Base-by-base conservation (phyloP, 495 filamentous ascomycete genomes). In the Jackrogersella minutella region DNA sequence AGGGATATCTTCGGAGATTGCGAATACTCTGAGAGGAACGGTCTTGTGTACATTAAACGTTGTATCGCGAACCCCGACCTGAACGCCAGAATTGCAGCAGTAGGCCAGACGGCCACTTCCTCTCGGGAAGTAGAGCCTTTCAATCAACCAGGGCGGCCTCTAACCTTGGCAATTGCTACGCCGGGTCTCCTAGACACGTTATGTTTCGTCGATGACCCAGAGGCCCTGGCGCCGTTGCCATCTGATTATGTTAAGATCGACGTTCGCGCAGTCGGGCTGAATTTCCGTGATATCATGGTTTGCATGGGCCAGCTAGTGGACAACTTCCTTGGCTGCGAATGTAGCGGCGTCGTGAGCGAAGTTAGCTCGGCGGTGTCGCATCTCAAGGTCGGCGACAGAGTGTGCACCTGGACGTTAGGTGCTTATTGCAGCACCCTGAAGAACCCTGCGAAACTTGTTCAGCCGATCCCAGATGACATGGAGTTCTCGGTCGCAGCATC, bases 331-430 rank as follows among this genome's bases (percentile, higher is more conserved):
- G 81, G 82, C 1, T 71, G 77, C 24, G 84, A 84, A 30, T 81
- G 77, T 40, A 73, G 74, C 1, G 75, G 79, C 1, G 62, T 85
- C 14, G 77, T 89, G 5, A 81, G 78, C 0, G 80, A 82, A 0
- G 78, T 89, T 3, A 86, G 88, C 3, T 63, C 79, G 7, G 74
- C 72, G 7, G 76, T 88, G 10, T 75, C 81, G 1, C 71, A 41
- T n/a, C 62, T 83, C 52, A 69, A 76, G 14, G 67, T 77, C 16
- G 85, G 85, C 0, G 80, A 87, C 47, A 73, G 79, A 6, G 82
- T 87, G 10, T 70, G 79, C 11, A 70, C 73, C 0, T 69, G 34
- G 39, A 46, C 54, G 4, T 26, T 21, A 9, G 39, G 21, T 47
- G 30, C 41, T 5, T 46, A 46, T 21, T 46, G 41, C 10, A 46